Percentiles rank a stretch among this genome's conserved stretches.
These are phyloP conservation scores for Pichia sp. DNA, from an alignment of 1,139 yeast genomes.

Conservation along the genomic window DNA sequence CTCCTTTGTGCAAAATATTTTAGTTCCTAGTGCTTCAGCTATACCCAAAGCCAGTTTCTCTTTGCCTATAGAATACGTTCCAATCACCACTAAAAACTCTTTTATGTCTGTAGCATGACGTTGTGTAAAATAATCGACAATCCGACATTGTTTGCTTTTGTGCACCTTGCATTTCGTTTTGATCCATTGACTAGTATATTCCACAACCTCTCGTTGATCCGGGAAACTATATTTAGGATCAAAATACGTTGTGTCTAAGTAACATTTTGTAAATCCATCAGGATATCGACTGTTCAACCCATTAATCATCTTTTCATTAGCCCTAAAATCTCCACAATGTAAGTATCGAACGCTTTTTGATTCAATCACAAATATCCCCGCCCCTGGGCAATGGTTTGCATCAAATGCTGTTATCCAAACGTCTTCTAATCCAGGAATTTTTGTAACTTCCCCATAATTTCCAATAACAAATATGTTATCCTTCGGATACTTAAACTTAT, in stretches of 20 bases:
- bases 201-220: conserved; percentile 62
- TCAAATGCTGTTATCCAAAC: conserved; percentile 60
- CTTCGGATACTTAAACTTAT: conserved; percentile 11
- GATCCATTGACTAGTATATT: conserved; percentile 51
- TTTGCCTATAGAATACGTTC: conserved; percentile 88
- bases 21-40: conserved; percentile 50
- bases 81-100: conserved; percentile 60
- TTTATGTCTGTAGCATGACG: neutral
- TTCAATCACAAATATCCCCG: conserved; percentile 72
- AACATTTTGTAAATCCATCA: conserved; percentile 50
- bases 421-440: conserved; percentile 39
- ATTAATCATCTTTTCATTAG: conserved; percentile 42
- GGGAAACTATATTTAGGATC: conserved; percentile 74
- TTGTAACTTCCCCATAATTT: conserved; percentile 23
- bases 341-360: conserved; percentile 35
- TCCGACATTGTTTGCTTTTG: conserved; percentile 34
- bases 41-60: conserved; percentile 72
- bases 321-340: conserved; percentile 93
- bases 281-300: conserved; percentile 31
- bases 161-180: conserved; percentile 27
- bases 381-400: conserved; percentile 97
- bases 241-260: conserved; percentile 85
- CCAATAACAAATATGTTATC: conserved; percentile 41
- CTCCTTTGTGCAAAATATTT: conserved; percentile 45
- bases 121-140: conserved; percentile 34